phyloP scores from a whole-genome alignment of 2,329 filamentous ascomycete genomes.

The Calonectria pteridis region DNA sequence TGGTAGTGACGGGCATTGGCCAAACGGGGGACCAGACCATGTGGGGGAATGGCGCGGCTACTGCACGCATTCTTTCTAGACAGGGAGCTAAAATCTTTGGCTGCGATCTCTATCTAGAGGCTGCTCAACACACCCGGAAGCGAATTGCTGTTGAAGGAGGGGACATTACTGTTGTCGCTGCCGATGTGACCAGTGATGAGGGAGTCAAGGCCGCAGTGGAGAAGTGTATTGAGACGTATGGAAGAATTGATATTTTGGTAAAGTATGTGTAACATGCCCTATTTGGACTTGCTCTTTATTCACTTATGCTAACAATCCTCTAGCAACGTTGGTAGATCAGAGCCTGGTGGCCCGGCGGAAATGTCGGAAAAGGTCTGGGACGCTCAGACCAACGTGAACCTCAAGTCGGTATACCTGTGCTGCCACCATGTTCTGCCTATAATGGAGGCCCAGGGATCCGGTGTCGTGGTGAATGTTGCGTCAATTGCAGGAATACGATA shows the following conservation, averaged over 20 bases:
- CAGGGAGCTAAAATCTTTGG: not conserved
- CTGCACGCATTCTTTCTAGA: not conserved
- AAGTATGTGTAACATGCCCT: not conserved
- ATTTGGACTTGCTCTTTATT: too few relatives aligned
- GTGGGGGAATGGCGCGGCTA: not conserved
- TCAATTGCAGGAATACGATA: slow-evolving; percentile 53
- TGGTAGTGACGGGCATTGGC: not conserved
- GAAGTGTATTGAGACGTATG: not conserved
- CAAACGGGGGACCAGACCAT: not conserved
- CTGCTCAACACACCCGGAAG: not conserved
- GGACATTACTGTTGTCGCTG: not conserved
- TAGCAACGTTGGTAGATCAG: not conserved
- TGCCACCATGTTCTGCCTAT: slow-evolving; percentile 26
- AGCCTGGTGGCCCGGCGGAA: slow-evolving; percentile 1
- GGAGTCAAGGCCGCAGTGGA: not conserved
- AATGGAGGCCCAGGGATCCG: slow-evolving; percentile 27
- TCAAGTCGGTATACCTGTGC: slow-evolving; percentile 27
- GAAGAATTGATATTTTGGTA: not conserved
- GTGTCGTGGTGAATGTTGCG: slow-evolving; percentile 9
- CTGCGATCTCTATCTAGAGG: not conserved
- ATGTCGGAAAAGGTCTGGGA: slow-evolving; percentile 18
- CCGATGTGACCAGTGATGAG: not conserved
- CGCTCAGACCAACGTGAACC: slow-evolving; percentile 18
- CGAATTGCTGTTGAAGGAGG: not conserved
- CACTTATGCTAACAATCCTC: not conserved